A percentile compares a stretch with the other conserved stretches of the same genome.
These are phyloP conservation scores for Aurifilum marmelostoma DNA, from an alignment of 2,329 filamentous ascomycete species.

Conservation along the genomic window DNA sequence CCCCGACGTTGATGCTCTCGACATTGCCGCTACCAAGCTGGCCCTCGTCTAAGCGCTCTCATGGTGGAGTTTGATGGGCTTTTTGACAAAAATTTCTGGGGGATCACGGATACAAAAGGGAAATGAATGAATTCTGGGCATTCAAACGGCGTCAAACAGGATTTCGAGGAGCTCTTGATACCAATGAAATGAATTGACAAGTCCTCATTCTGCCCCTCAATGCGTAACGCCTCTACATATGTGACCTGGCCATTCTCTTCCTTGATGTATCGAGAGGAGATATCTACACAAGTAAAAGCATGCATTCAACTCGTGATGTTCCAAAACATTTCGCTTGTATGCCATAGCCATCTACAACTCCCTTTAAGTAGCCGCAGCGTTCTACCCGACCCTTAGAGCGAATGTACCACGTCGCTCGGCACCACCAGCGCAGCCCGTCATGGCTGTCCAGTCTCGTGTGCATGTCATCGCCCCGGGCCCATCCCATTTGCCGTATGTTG, in stretches of 20 bases:
- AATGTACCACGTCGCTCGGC: not conserved
- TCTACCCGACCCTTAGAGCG: not conserved
- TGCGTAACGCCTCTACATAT: slow-evolving; percentile 2
- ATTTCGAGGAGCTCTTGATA: slow-evolving; percentile 26
- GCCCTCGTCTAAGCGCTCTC: slow-evolving; percentile 81
- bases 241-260: not conserved
- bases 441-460: not conserved
- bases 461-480: not conserved
- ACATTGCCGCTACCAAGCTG: slow-evolving; percentile 99
- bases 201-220: slow-evolving; percentile 25
- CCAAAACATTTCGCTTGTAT: not conserved
- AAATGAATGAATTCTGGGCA: slow-evolving; percentile 26
- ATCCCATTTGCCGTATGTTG: not conserved
- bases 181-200: slow-evolving; percentile 32
- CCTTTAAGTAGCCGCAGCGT: not conserved
- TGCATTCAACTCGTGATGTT: not conserved
- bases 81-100: slow-evolving; percentile 16
- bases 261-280: not conserved
- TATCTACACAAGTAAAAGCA: not conserved
- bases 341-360: not conserved
- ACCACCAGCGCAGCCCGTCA: not conserved
- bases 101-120: slow-evolving; percentile 24
- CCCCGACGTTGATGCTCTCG: slow-evolving; percentile 94
- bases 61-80: slow-evolving; percentile 43
- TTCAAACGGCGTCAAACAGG: slow-evolving; percentile 28